phyloP scores from a whole-genome alignment of 2,329 filamentous ascomycete genomes.

The Clarireedia homoeocarpa region DNA sequence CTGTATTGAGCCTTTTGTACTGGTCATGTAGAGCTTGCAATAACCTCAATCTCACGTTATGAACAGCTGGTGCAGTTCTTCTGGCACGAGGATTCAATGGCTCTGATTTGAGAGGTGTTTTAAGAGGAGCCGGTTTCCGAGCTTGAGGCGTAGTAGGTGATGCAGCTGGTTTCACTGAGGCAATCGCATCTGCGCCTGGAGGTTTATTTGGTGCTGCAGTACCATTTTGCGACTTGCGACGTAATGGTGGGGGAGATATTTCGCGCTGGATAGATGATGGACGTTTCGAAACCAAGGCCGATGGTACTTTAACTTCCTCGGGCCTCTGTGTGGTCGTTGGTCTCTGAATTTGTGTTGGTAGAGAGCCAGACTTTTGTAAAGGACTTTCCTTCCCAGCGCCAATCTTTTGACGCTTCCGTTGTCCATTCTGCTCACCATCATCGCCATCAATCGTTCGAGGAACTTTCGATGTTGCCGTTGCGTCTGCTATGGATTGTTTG shows the following conservation, averaged over 20 bases:
- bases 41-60: constrained; percentile 48
- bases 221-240: constrained; percentile 16
- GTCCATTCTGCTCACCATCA: constrained; percentile 26
- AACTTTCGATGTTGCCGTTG: background rate
- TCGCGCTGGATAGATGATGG: constrained; percentile 11
- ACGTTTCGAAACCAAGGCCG: constrained; percentile 1
- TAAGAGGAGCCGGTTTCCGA: constrained; percentile 11
- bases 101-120: constrained; percentile 35
- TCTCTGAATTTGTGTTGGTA: background rate
- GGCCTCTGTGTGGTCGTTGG: background rate
- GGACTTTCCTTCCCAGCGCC: constrained; percentile 10
- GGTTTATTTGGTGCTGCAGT: constrained; percentile 2
- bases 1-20: constrained; percentile 58
- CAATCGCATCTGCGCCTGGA: background rate
- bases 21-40: constrained; percentile 58
- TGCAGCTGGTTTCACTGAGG: background rate
- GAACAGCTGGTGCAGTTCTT: constrained; percentile 46
- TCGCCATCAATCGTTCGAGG: background rate
- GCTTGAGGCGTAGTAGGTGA: background rate
- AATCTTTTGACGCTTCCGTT: constrained; percentile 28
- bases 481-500: constrained; percentile 11
- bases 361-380: background rate
- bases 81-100: constrained; percentile 61
- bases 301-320: background rate
- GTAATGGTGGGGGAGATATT: constrained; percentile 25